These are phyloP conservation scores for Phytophthora tubulina DNA, from an alignment of 352 stramenopile species.

Conservation along the genomic window DNA sequence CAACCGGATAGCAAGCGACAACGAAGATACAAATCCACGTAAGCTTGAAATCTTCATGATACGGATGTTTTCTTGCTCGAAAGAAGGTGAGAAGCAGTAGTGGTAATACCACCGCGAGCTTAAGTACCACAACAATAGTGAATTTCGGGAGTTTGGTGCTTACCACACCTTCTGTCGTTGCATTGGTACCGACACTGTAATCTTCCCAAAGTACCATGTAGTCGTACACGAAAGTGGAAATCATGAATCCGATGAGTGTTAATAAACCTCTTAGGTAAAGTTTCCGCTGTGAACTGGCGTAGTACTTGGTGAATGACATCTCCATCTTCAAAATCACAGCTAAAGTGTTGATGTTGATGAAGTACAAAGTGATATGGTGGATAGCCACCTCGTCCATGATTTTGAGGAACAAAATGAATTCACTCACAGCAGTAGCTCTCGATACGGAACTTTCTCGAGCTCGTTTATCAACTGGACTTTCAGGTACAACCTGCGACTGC, in stretches of 20 bases:
- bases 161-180: conserved; percentile 17
- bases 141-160: conserved; percentile 67
- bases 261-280: conserved; percentile 71
- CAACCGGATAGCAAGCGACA: conserved; percentile 72
- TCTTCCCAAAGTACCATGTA: conserved; percentile 75
- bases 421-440: conserved; percentile 63
- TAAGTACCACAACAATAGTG: conserved; percentile 71
- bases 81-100: conserved; percentile 76
- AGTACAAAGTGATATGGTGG: conserved; percentile 83
- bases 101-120: conserved; percentile 69
- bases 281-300: conserved; percentile 72
- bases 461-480: conserved; percentile 46
- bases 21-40: conserved; percentile 75
- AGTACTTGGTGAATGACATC: conserved; percentile 81
- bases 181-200: conserved; percentile 52
- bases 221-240: conserved; percentile 77
- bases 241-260: conserved; percentile 74
- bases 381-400: conserved; percentile 87
- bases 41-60: conserved; percentile 68
- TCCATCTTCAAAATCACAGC: conserved; percentile 82
- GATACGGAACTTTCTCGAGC: conserved; percentile 64
- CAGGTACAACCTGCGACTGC: conserved; percentile 48
- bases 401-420: conserved; percentile 83
- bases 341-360: conserved; percentile 81
- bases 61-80: conserved; percentile 67